phyloP scores from a whole-genome alignment of 345 rosid species.

The Eucalyptus pauciflora region DNA sequence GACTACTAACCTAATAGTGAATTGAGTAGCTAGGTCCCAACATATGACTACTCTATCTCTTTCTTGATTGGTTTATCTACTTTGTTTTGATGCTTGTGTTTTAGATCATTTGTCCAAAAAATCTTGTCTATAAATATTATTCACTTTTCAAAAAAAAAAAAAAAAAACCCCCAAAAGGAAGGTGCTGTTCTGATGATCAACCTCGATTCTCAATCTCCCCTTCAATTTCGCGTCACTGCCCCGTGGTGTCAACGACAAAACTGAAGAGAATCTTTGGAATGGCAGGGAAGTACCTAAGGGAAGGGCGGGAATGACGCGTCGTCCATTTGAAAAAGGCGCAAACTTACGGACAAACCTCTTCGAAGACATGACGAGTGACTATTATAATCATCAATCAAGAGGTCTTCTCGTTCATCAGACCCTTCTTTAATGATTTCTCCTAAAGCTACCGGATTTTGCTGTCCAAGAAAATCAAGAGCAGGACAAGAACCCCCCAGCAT shows the following conservation, averaged over 20 bases:
- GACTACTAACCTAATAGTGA: neutral
- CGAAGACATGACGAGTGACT: neutral
- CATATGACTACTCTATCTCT: neutral
- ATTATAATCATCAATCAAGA: neutral
- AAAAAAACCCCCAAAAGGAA: neutral
- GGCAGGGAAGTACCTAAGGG: neutral
- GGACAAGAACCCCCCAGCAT: neutral
- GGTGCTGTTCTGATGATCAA: neutral
- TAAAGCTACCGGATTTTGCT: neutral
- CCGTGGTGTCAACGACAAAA: neutral
- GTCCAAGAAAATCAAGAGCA: neutral
- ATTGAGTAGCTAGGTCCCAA: neutral
- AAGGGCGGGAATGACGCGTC: constrained; percentile 6
- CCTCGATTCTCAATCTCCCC: neutral
- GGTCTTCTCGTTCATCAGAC: neutral
- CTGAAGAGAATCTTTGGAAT: neutral
- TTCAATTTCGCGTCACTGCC: neutral
- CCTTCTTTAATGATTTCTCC: neutral
- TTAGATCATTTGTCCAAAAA: too few relatives aligned
- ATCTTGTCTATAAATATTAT: too few relatives aligned
- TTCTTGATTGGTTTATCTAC: neutral
- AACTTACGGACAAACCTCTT: neutral
- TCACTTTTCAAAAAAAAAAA: neutral
- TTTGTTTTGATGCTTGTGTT: neutral
- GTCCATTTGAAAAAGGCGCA: neutral